Base-by-base conservation (phyloP, 2,329 filamentous ascomycete genomes). In the Allantophomopsis lycopodina region DNA sequence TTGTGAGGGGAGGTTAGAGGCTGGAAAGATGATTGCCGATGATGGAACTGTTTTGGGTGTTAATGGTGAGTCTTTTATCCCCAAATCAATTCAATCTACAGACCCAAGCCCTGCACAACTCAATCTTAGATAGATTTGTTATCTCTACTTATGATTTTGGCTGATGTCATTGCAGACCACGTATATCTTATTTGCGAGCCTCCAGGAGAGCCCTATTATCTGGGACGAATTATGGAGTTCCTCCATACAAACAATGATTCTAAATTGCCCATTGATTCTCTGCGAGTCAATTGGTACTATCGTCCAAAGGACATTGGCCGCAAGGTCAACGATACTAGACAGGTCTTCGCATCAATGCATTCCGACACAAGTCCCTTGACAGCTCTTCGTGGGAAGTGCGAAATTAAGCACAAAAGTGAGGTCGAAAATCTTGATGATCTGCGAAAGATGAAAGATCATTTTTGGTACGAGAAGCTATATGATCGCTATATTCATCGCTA, bases 281-380 rank as follows among this genome's bases (percentile, higher is more conserved):
- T 98, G 52, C 81, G 88, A 50, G 83, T 96, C 55, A 98, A 98
- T 64, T 98, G 91, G 91, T 95, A 89, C 62, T 96, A 96, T 60
- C 79, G 91, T 32, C 89, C 91, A 41, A 87, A 91, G 60, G 91
- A 98, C 62, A 94, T 96, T 55, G 84, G 85, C 49, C 84, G 88
- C 50, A 91, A 88, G 63, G 81, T 84, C 50, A 81, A 83, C 58
- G 91, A 98, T 66, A 89, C 84, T 43, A 83, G 91, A 45, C 70
- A 89, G 52, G 77, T 98, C 39, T 95, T 89, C 62, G 89, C 87
- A 46, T 94, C 91, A 21, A 98, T 98, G 91, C 91, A 98, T 61
- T 96, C 91, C 18, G 91, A 98, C 65, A 82, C 87, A 45, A 94
- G 86, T 57, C 91, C 91, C 42, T 69, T 98, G 52, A 87, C 87